Conservation (phyloP, 768 basidiomycete genomes). For the Amanita muscaria region DNA sequence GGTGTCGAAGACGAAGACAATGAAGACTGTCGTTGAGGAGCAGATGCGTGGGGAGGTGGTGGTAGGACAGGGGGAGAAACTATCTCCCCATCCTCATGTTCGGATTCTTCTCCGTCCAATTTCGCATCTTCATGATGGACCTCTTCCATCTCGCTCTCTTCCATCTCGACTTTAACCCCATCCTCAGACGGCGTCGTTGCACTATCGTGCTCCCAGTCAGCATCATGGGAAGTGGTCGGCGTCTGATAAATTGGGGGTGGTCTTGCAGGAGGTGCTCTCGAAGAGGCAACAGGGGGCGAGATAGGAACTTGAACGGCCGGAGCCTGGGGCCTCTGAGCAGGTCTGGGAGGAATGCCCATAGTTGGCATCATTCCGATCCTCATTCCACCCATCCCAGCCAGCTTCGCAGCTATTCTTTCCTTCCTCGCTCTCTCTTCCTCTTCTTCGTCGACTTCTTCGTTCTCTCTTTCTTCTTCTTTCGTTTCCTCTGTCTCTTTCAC, state of each 20-base stretch:
- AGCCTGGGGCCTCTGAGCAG: constrained; percentile 14
- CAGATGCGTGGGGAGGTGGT: constrained; percentile 51
- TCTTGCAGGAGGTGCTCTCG: constrained; percentile 17
- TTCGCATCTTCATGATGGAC: constrained; percentile 47
- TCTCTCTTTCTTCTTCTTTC: constrained; percentile 18
- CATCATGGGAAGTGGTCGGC: constrained; percentile 20
- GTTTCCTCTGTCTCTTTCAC: constrained; percentile 13
- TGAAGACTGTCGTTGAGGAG: constrained; percentile 31
- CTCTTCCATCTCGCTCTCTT: constrained; percentile 69
- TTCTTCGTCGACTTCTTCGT: constrained; percentile 34
- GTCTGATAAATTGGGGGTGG: constrained; percentile 23
- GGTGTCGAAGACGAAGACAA: no score
- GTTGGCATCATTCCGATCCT: constrained; percentile 47
- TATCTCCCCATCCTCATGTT: constrained; percentile 38
- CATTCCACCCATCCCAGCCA: constrained; percentile 50
- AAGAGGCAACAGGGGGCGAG: neutral
- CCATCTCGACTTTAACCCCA: constrained; percentile 54
- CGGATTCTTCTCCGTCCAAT: constrained; percentile 15
- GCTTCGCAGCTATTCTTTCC: constrained; percentile 43
- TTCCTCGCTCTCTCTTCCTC: constrained; percentile 56
- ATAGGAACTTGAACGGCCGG: neutral
- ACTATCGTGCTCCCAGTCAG: constrained; percentile 41
- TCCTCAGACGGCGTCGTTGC: constrained; percentile 44
- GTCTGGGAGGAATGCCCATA: constrained; percentile 21
- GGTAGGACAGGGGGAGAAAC: constrained; percentile 22